Evolutionary conservation across 2,329 filamentous ascomycete genomes (phyloP), one percentile per base, ranked within the genome.

Genomic region (Penicillium sp.): DNA sequence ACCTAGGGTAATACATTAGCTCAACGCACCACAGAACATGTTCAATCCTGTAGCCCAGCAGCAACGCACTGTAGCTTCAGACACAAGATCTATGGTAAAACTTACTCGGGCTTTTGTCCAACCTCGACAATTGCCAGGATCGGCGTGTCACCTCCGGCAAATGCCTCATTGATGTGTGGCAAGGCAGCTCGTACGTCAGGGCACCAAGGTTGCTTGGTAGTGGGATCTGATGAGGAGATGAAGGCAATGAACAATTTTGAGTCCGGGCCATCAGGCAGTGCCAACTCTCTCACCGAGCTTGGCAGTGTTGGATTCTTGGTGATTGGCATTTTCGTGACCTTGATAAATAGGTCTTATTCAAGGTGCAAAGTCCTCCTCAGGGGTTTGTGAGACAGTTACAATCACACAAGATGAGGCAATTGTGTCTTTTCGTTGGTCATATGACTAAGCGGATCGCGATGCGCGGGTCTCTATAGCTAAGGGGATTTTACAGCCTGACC

Each of bases 101-200:
- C 68, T 41, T 63, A 73, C 73, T 69, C 67, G 5, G 61, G 49
- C 24, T 57, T 62, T 44, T 69, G 66, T 24, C 72, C 72, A 36
- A 74, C 72, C 13, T 70, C 58, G 7, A 73, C 59, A n/a, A 68
- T 59, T 0, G 57, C 62, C 35, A 71, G 54, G 1, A 38, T 44
- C 1, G 67, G 68, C 3, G 64, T 53, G 16, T 57, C 55, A 1
- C 61, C 49, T 0, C 51, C 50, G 0, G 60, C 55, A 50, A 75
- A 75, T 2, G 68, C 64, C 0, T 60, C 53, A 2, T 63, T 50
- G 20, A 74, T 61, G 39, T 63, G 50, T 0, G 71, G 71, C 48
- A 73, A 50, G 0, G 72, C 69, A 8, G 67, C 68, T 13, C 69
- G 64, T 24, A 74, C 72, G 45, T 74, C 72, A 0, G 73, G 72